Evolutionary conservation across 1,284 basidiomycete species (phyloP).

Genomic region (Chalciporus sp.): DNA sequence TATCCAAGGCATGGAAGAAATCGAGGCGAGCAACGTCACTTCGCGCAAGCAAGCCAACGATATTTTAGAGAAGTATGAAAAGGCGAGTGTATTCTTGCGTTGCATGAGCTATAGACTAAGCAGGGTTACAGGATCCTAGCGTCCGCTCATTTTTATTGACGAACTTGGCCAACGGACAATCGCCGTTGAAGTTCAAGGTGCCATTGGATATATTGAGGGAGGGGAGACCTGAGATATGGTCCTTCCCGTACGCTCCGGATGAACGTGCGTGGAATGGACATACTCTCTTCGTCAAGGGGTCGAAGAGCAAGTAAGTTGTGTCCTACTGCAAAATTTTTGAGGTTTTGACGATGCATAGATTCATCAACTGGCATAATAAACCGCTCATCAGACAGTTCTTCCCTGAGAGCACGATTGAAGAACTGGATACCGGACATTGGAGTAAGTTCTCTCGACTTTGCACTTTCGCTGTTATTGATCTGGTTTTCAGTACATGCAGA

Average conservation of each 20-base stretch:
- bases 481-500: slow-evolving; percentile 56
- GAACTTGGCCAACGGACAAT: slow-evolving; percentile 55
- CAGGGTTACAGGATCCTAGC: slow-evolving; percentile 54
- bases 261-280: slow-evolving; percentile 62
- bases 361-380: slow-evolving; percentile 70
- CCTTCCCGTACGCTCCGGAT: slow-evolving; percentile 70
- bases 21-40: slow-evolving; percentile 56
- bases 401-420: slow-evolving; percentile 58
- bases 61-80: slow-evolving; percentile 64
- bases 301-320: slow-evolving; percentile 64
- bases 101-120: background rate
- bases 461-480: background rate
- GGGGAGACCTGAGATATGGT: slow-evolving; percentile 67
- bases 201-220: slow-evolving; percentile 69
- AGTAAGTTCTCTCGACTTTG: slow-evolving; percentile 41
- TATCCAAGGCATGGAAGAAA: slow-evolving; percentile 68
- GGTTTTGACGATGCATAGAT: slow-evolving; percentile 41
- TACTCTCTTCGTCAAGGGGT: slow-evolving; percentile 80
- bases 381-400: slow-evolving; percentile 66
- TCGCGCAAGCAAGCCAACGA: slow-evolving; percentile 67
- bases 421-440: slow-evolving; percentile 69
- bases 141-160: slow-evolving; percentile 83
- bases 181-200: slow-evolving; percentile 64
- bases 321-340: background rate
- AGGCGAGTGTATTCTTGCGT: slow-evolving; percentile 39